Conservation (phyloP, 768 basidiomycete species). For the Calocybe gangraenosa region DNA sequence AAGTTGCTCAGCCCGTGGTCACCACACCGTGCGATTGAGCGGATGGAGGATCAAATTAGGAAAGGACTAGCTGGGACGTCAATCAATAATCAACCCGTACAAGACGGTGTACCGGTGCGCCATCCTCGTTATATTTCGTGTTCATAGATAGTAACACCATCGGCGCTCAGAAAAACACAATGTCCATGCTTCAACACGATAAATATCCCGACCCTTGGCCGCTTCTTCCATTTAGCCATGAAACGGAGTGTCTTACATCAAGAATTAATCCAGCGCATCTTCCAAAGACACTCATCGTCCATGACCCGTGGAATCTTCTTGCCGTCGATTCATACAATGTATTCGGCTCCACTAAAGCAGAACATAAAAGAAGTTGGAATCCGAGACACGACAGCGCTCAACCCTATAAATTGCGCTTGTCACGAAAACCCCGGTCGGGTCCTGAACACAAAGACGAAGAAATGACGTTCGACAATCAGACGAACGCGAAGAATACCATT, state of each 20-base stretch:
- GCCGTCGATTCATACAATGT: slow-evolving; percentile 10
- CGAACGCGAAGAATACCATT: too few relatives aligned
- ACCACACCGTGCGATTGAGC: slow-evolving; percentile 1
- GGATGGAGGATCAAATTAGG: slow-evolving; percentile 4
- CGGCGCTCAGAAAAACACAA: too few relatives aligned
- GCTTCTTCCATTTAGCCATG: slow-evolving; percentile 29
- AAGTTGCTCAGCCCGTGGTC: slow-evolving; percentile 21
- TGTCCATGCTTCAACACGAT: slow-evolving; percentile 23
- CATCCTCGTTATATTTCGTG: too few relatives aligned
- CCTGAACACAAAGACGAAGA: too few relatives aligned
- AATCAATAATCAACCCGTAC: too few relatives aligned
- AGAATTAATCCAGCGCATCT: slow-evolving; percentile 23
- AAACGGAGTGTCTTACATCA: slow-evolving; percentile 18
- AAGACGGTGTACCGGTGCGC: too few relatives aligned
- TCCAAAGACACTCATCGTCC: slow-evolving; percentile 37
- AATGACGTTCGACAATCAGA: too few relatives aligned
- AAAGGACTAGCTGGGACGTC: slow-evolving; percentile 5
- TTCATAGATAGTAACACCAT: too few relatives aligned
- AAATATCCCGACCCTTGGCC: slow-evolving; percentile 42
- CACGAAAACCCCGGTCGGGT: background rate
- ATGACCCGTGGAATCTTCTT: slow-evolving; percentile 38
- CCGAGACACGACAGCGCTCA: slow-evolving; percentile 25
- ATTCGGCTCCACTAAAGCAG: background rate
- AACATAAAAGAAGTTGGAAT: slow-evolving; percentile 19
- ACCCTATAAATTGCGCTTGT: slow-evolving; percentile 25